Evolutionary conservation across 441 rosid species (phyloP).

Genomic region (Brassica balearica): DNA sequence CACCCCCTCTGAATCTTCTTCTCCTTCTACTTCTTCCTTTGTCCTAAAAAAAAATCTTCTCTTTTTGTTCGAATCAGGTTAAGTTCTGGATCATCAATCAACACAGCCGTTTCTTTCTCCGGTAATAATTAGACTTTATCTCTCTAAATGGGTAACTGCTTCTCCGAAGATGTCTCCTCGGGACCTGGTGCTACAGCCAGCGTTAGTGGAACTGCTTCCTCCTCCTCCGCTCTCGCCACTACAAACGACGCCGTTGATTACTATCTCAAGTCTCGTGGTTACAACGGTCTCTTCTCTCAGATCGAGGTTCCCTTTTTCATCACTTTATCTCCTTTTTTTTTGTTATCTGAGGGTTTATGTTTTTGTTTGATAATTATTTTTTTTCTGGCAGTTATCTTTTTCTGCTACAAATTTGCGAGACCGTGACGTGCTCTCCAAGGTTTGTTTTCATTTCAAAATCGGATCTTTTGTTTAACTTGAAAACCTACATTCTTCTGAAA

Average conservation of each 20-base stretch:
- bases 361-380: background rate
- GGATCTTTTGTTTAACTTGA: background rate
- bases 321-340: background rate
- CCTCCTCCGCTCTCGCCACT: conserved; percentile 33
- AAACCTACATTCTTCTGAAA: background rate
- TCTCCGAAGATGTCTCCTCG: conserved; percentile 4
- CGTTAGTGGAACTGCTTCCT: conserved; percentile 52
- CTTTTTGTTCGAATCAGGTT: background rate
- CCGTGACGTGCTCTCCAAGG: conserved; percentile 87
- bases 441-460: conserved; percentile 37
- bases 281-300: conserved; percentile 68
- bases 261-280: conserved; percentile 70
- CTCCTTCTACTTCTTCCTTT: background rate
- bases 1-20: background rate
- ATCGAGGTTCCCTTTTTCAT: conserved; percentile 62
- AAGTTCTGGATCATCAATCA: background rate
- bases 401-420: conserved; percentile 89
- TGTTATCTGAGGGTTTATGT: background rate
- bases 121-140: background rate
- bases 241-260: conserved; percentile 69
- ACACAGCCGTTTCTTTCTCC: background rate
- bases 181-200: conserved; percentile 62
- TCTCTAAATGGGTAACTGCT: conserved; percentile 1
- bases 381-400: conserved; percentile 75
- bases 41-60: background rate